Evolutionary conservation across 768 basidiomycete genomes (phyloP).

Genomic region (Mycena belliarum): DNA sequence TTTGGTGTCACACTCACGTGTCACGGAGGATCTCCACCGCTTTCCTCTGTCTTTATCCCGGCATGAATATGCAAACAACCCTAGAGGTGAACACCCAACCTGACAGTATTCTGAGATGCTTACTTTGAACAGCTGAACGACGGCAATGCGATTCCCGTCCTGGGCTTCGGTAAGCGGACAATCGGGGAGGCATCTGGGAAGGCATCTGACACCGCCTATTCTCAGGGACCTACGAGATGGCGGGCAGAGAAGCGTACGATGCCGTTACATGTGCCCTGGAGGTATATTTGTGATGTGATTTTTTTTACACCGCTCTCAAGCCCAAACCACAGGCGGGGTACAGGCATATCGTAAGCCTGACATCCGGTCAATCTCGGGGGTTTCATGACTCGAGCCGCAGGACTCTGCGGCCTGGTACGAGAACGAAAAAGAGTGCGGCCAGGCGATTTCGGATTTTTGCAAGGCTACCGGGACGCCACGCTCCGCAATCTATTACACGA

Average conservation of each 20-base stretch:
- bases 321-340: slow-evolving; percentile 54
- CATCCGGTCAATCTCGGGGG: slow-evolving; percentile 8
- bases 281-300: slow-evolving; percentile 33
- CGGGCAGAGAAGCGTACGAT: slow-evolving; percentile 55
- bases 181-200: background rate
- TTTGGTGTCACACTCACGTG: no score
- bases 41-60: background rate
- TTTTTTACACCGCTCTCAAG: slow-evolving; percentile 4
- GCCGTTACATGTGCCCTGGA: slow-evolving; percentile 64
- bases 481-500: slow-evolving; percentile 66
- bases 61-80: slow-evolving; percentile 12
- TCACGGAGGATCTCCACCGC: background rate
- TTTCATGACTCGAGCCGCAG: slow-evolving; percentile 27
- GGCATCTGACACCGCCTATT: slow-evolving; percentile 4
- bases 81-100: slow-evolving; percentile 1
- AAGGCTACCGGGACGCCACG: slow-evolving; percentile 49
- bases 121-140: slow-evolving; percentile 43
- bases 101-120: background rate
- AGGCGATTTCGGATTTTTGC: slow-evolving; percentile 60
- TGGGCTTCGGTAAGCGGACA: slow-evolving; percentile 52
- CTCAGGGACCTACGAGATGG: slow-evolving; percentile 62
- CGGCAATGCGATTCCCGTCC: slow-evolving; percentile 54
- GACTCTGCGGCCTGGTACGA: slow-evolving; percentile 58
- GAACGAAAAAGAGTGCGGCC: slow-evolving; percentile 67
- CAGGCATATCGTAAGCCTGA: slow-evolving; percentile 55